Percentiles rank a stretch among this genome's conserved stretches.
These are phyloP conservation scores for Gaultheria prostrata DNA, from an alignment of 148 eudicot species.

Conservation along the genomic window DNA sequence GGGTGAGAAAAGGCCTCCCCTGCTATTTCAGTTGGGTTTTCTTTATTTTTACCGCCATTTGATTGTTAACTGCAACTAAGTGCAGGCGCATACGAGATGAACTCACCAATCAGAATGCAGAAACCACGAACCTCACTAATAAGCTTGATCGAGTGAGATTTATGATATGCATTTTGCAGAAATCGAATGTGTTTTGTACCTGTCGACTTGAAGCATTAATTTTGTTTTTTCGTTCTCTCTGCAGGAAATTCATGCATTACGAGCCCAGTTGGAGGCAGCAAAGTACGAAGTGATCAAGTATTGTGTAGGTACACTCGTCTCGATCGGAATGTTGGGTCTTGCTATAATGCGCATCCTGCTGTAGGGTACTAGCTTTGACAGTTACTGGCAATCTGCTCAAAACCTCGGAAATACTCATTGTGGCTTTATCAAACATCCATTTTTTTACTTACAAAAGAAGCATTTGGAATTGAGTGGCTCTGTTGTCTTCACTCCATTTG, in stretches of 20 bases:
- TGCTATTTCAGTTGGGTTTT: neutral
- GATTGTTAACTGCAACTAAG: slow-evolving; percentile 15
- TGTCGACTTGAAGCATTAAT: neutral
- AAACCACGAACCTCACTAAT: slow-evolving; percentile 58
- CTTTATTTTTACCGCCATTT: slow-evolving; percentile 8
- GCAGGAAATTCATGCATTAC: slow-evolving; percentile 57
- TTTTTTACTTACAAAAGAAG: neutral
- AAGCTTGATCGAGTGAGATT: slow-evolving; percentile 58
- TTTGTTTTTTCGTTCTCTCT: neutral
- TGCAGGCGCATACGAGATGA: slow-evolving; percentile 68
- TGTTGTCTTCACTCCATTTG: neutral
- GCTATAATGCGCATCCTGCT: slow-evolving; percentile 53
- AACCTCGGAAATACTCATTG: slow-evolving; percentile 19
- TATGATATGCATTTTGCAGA: neutral
- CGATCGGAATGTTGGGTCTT: slow-evolving; percentile 42
- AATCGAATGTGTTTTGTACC: neutral
- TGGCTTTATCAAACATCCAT: neutral
- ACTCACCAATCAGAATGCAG: slow-evolving; percentile 53
- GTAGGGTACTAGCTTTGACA: slow-evolving; percentile 19
- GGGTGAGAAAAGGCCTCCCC: slow-evolving; percentile 33
- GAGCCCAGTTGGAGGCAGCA: slow-evolving; percentile 64
- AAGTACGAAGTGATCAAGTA: slow-evolving; percentile 69
- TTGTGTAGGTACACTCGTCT: slow-evolving; percentile 65
- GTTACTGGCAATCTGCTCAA: neutral
- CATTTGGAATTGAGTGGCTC: neutral